Percentiles rank a stretch among this genome's conserved stretches.
Conservation (phyloP, 2,329 filamentous ascomycete genomes). For the Ploettnerulaceae sp. region DNA sequence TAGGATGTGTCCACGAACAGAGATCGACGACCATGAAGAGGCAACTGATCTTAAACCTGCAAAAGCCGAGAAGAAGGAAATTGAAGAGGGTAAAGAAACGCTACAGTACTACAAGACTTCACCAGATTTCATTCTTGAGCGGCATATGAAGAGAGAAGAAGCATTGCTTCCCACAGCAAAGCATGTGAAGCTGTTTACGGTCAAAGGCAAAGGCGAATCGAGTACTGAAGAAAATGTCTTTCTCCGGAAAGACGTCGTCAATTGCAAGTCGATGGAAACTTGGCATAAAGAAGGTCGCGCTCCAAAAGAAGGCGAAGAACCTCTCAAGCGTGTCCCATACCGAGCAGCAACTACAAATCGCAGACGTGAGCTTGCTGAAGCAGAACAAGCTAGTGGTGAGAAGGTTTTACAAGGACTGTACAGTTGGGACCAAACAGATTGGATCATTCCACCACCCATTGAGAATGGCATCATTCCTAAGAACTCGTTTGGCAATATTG, state of each 20-base stretch:
- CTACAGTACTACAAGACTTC: constrained; percentile 85
- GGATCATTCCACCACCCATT: constrained; percentile 89
- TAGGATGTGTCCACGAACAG: constrained; percentile 52
- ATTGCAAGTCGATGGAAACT: constrained; percentile 86
- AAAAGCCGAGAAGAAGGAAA: constrained; percentile 66
- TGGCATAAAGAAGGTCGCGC: constrained; percentile 96
- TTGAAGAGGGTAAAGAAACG: constrained; percentile 73
- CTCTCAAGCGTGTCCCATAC: constrained; percentile 83
- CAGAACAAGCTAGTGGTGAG: constrained; percentile 67
- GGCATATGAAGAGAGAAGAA: constrained; percentile 88
- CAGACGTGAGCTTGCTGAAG: constrained; percentile 83
- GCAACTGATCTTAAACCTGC: constrained; percentile 68
- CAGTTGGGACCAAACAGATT: constrained; percentile 80
- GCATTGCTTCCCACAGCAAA: constrained; percentile 66
- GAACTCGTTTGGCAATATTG: constrained; percentile 94
- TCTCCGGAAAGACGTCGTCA: constrained; percentile 70
- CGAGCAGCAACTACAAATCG: constrained; percentile 85
- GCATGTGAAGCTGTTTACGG: constrained; percentile 69
- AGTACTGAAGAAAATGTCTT: constrained; percentile 79
- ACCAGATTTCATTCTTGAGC: constrained; percentile 75
- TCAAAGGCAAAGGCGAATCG: constrained; percentile 66
- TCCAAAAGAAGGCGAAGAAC: constrained; percentile 62
- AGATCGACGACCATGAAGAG: constrained; percentile 76
- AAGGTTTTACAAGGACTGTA: constrained; percentile 87
- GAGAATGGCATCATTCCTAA: constrained; percentile 82